phyloP scores from a whole-genome alignment of 2,329 filamentous ascomycete genomes.

The Knufia fluminis region DNA sequence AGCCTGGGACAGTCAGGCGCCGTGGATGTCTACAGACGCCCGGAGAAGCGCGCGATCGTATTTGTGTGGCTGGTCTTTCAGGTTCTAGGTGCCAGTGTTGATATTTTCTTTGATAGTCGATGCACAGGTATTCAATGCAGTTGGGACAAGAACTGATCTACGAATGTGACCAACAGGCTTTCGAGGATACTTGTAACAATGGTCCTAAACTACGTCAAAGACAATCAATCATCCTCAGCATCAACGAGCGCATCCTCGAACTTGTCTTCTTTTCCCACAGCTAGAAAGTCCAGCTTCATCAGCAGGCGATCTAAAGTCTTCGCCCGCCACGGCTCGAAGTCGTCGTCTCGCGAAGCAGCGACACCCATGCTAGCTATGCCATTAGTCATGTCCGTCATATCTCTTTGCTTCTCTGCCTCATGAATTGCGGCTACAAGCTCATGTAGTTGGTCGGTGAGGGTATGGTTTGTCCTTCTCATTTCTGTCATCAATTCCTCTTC shows the following conservation, averaged over 20 bases:
- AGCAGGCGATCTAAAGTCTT: conserved; percentile 75
- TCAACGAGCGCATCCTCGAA: conserved; percentile 5
- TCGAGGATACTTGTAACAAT: too few species aligned
- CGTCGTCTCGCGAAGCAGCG: conserved; percentile 26
- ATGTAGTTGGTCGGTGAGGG: conserved; percentile 58
- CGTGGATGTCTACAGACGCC: too few species aligned
- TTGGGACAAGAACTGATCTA: too few species aligned
- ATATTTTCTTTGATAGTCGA: too few species aligned
- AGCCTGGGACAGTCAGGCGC: too few species aligned
- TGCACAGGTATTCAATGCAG: too few species aligned
- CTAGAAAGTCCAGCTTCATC: conserved; percentile 71
- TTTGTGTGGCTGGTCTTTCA: too few species aligned
- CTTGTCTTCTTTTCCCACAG: conserved; percentile 10
- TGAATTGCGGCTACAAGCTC: conserved; percentile 15
- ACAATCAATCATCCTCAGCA: neutral
- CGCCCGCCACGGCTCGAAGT: conserved; percentile 59
- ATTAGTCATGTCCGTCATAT: conserved; percentile 24
- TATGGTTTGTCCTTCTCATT: conserved; percentile 53
- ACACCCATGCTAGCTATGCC: conserved; percentile 23
- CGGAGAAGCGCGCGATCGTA: too few species aligned
- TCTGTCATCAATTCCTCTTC: conserved; percentile 58
- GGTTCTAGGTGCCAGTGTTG: too few species aligned
- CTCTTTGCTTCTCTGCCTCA: conserved; percentile 22
- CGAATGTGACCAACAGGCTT: too few species aligned
- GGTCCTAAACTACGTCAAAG: neutral